Evolutionary conservation across 768 basidiomycete species (phyloP).

Genomic region (Lactarius sanguifluus): DNA sequence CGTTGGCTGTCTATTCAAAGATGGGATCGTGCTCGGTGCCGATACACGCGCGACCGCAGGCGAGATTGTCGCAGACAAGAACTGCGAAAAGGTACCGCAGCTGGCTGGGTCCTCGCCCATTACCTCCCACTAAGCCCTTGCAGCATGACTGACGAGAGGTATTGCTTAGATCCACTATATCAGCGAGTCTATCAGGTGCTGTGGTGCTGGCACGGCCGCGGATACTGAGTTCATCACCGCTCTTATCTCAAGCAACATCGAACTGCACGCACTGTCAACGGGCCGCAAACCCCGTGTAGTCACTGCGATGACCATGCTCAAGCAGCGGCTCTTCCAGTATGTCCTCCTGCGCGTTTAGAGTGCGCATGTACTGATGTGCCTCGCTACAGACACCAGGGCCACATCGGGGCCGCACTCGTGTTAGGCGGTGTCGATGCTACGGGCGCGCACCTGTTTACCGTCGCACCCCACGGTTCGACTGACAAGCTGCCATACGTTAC

Average conservation of each 20-base stretch:
- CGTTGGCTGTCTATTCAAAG: constrained; percentile 91
- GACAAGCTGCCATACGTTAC: constrained; percentile 99
- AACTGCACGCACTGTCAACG: constrained; percentile 86
- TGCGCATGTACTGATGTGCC: neutral
- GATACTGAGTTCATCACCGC: constrained; percentile 96
- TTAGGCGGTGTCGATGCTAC: constrained; percentile 95
- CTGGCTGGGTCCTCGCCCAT: neutral
- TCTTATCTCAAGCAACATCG: constrained; percentile 94
- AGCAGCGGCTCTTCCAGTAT: constrained; percentile 92
- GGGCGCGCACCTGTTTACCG: constrained; percentile 93
- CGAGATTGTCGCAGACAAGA: constrained; percentile 96
- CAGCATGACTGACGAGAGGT: constrained; percentile 5
- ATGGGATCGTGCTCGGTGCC: constrained; percentile 92
- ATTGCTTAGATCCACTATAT: constrained; percentile 87
- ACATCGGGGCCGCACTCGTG: constrained; percentile 93
- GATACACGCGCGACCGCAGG: constrained; percentile 97
- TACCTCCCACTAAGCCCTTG: neutral
- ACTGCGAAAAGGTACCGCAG: constrained; percentile 89
- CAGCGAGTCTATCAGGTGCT: constrained; percentile 92
- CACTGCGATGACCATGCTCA: constrained; percentile 98
- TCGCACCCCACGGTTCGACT: constrained; percentile 95
- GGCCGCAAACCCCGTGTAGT: constrained; percentile 92
- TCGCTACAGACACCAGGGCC: constrained; percentile 76
- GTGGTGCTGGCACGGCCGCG: constrained; percentile 98
- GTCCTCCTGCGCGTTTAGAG: constrained; percentile 26